Conservation (phyloP, 176 grass and related monocot species). For the Carex scoparia region DNA sequence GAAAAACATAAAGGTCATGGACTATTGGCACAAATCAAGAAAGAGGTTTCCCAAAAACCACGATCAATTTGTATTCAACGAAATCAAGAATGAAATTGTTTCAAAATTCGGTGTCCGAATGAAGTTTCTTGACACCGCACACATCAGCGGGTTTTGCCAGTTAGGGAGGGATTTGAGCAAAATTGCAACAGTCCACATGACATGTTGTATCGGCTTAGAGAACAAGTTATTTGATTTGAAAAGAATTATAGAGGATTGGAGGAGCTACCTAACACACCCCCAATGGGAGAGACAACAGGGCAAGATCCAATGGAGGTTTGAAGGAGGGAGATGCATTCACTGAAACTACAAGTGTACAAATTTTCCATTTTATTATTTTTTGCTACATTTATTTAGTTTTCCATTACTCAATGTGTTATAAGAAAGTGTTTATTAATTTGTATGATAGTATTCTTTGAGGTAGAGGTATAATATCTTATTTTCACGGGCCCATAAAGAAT, state of each 20-base stretch:
- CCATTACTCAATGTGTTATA: background rate
- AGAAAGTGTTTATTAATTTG: slow-evolving; percentile 4
- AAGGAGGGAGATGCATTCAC: slow-evolving; percentile 67
- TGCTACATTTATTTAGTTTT: background rate
- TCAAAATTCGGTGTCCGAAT: slow-evolving; percentile 43
- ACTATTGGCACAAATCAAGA: slow-evolving; percentile 67
- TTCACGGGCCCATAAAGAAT: background rate
- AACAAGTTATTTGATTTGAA: slow-evolving; percentile 59
- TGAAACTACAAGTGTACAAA: slow-evolving; percentile 18
- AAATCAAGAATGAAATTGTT: slow-evolving; percentile 66
- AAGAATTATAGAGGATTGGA: slow-evolving; percentile 54
- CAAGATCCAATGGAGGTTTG: slow-evolving; percentile 50
- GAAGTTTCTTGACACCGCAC: slow-evolving; percentile 54
- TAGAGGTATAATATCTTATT: background rate
- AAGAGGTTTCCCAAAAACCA: slow-evolving; percentile 42
- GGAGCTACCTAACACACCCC: slow-evolving; percentile 39
- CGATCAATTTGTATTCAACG: slow-evolving; percentile 81
- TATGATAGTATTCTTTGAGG: background rate
- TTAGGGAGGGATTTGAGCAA: slow-evolving; percentile 56
- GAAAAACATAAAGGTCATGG: slow-evolving; percentile 50
- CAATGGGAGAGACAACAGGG: slow-evolving; percentile 43
- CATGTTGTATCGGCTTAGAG: slow-evolving; percentile 63
- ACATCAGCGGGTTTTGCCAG: slow-evolving; percentile 69
- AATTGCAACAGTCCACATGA: slow-evolving; percentile 71
- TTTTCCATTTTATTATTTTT: background rate